A percentile compares a stretch with the other conserved stretches of the same genome.
Evolutionary conservation across 2,329 filamentous ascomycete genomes (phyloP).

Genomic region (Penicillium palitans): DNA sequence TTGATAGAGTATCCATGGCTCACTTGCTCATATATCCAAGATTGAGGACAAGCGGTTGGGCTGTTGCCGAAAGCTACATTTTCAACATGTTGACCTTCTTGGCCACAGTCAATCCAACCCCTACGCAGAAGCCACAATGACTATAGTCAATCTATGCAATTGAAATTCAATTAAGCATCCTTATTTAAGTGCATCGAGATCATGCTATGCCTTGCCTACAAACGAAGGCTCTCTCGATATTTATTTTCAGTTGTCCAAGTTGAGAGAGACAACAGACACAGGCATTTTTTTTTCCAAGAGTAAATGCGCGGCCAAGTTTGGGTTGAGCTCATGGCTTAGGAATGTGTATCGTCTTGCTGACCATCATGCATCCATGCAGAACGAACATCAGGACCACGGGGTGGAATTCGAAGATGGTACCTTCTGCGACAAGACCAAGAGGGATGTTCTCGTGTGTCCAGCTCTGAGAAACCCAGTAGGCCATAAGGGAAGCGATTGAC

Average conservation of each 20-base stretch:
- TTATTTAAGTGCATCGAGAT: constrained; percentile 22
- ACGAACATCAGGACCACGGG: constrained; percentile 79
- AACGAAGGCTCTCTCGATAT: constrained; percentile 14
- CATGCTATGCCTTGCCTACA: constrained; percentile 16
- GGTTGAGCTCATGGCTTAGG: constrained; percentile 67
- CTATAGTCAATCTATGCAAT: constrained; percentile 14
- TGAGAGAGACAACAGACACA: constrained; percentile 15
- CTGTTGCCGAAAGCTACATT: background rate
- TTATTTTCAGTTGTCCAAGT: constrained; percentile 23
- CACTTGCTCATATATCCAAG: background rate
- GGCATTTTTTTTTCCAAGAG: constrained; percentile 14
- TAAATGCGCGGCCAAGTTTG: constrained; percentile 14
- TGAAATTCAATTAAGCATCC: constrained; percentile 16
- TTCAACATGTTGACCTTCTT: background rate
- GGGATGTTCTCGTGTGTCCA: constrained; percentile 81
- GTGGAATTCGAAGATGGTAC: constrained; percentile 76
- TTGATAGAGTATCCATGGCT: background rate
- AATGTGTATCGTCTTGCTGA: constrained; percentile 90
- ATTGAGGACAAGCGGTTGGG: background rate
- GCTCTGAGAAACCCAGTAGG: constrained; percentile 79
- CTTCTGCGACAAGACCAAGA: constrained; percentile 66
- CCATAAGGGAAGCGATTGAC: constrained; percentile 78
- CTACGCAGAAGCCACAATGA: constrained; percentile 3
- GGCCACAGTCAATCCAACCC: background rate
- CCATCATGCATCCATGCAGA: constrained; percentile 89